These are phyloP conservation scores for Orbilia blumenaviensis DNA, from an alignment of 2,329 filamentous ascomycete genomes.

Conservation along the genomic window DNA sequence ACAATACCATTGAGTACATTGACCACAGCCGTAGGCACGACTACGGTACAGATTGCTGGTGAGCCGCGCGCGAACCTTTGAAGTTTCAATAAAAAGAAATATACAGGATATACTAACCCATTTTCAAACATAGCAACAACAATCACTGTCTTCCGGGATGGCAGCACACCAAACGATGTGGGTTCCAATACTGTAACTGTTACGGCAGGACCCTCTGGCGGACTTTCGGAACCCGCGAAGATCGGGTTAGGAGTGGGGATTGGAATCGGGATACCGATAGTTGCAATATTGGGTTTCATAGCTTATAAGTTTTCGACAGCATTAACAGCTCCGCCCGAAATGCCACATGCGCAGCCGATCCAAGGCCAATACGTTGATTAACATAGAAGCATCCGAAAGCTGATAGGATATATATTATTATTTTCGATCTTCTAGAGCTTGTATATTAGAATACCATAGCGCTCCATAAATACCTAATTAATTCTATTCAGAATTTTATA, in stretches of 20 bases:
- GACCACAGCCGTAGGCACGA: conserved; percentile 2
- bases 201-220: background rate
- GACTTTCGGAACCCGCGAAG: background rate
- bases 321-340: background rate
- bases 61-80: no score
- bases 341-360: conserved; percentile 30
- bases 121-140: background rate
- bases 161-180: background rate
- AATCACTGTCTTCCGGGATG: background rate
- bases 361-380: conserved; percentile 1
- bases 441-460: no score
- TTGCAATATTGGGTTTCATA: background rate
- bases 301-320: background rate
- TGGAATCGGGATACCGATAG: conserved; percentile 10
- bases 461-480: no score
- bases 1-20: conserved; percentile 7
- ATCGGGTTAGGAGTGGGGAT: conserved; percentile 25
- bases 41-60: conserved; percentile 6
- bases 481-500: no score
- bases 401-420: no score
- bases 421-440: background rate
- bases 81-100: no score
- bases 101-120: background rate
- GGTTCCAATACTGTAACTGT: background rate
- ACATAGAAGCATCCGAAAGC: no score